Evolutionary conservation across 768 basidiomycete genomes (phyloP), one percentile per base, ranked within the genome.

Genomic region (Suillus clintonianus): DNA sequence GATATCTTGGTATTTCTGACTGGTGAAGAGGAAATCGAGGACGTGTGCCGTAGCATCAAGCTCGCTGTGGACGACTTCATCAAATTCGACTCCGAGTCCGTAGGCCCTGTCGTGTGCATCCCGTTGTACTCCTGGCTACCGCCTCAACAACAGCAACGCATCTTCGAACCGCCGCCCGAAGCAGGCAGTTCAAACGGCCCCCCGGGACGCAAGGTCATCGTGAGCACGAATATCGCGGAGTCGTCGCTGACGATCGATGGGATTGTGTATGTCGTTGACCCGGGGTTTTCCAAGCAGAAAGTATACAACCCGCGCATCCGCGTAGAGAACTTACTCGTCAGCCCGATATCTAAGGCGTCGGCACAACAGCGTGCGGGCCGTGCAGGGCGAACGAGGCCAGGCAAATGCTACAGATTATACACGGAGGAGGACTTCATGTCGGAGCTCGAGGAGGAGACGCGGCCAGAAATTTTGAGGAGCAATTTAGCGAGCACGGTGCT

Each of bases 241-340:
- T 99, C 97, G 2, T 97, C 95, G 2, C 79, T 99, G 48, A 99
- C 97, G 3, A 99, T 99, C 63, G 97, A 99, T 68, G 97, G 97
- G 24, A 98, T 99, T 70, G 96, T 99, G n/a, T 99, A 99, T 70
- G 97, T 98, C 62, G 95, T 98, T 53, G 97, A 98, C 72, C 94
- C 96, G 0, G 96, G 95, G 1, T 97, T 99, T 80, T 95, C 92
- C 39, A 97, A 99, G 78, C 97, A 98, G 78, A 98, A 97, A 73
- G 91, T 99, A 55, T 99, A 99, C 81, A 99, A 98, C 74, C 97
- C 97, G 0, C 86, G 97, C 36, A 97, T 98, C 64, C 89, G 97
- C 54, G 97, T 99, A 22, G 97, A 99, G 80, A 91, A 90, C 65
- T 80, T 99, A 60, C 80, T 98, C 19, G 96, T 99, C 50, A 90